Base-by-base conservation (phyloP, 1,284 basidiomycete species). In the Ceratobasidium sp. region DNA sequence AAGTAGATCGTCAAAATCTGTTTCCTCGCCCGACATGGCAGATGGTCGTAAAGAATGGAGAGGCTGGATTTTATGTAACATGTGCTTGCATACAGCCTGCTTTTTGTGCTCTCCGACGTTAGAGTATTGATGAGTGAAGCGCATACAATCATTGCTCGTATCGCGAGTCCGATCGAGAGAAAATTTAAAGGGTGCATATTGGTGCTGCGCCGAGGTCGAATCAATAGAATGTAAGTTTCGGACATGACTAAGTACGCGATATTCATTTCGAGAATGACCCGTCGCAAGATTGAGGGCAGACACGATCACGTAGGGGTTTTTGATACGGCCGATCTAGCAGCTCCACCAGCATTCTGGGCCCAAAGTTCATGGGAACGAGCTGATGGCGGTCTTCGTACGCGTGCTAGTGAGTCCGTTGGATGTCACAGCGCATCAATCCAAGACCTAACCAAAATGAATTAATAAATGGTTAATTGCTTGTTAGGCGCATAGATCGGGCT, bases 91-190 rank as follows among this genome's bases (percentile, higher is more conserved):
- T 53, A 52, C 23, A 52, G 48, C 26, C 21, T 34, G 26, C 10
- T 57, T 57, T 57, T 39, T 32, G 53, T 57, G 26, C 53, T 36
- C 41, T 32, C 23, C 50, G 28, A 28, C 10, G 23, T 32, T 28
- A 23, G 28, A 53, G 28, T 9, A 23, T 23, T 41, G 53, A 57
- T 36, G 5, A 10, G 8, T 57, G 30, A 36, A 36, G 23, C 57
- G 57, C 57, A 58, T 58, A 58, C n/a, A 58, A 32, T 36, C 21
- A 3, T n/a, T 5, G 8, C 41, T 58, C 57, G 57, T 41, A 58
- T 58, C 57, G 18, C 9, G 57, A 23, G 32, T 57, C 53, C 53
- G 53, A 57, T 57, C 53, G 53, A n/a, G n/a, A 28, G 18, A 32
- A 28, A 23, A 53, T 53, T 6, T 6, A 32, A 9, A 23, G 50